phyloP scores from a whole-genome alignment of 2,329 filamentous ascomycete species.

The Fusarium pseudocircinatum region DNA sequence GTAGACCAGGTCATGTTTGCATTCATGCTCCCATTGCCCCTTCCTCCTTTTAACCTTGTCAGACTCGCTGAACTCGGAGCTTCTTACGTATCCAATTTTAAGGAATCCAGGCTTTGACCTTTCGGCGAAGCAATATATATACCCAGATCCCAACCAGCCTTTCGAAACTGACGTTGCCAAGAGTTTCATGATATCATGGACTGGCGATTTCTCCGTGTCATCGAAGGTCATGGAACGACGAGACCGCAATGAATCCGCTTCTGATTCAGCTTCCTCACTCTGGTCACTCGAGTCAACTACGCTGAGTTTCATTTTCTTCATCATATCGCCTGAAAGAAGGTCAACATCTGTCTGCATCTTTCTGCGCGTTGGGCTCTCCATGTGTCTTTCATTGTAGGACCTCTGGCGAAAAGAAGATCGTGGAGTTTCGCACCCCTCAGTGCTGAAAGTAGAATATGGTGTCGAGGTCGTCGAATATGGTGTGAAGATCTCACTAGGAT shows the following conservation, averaged over 20 bases:
- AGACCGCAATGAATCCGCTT: not conserved
- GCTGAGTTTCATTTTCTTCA: not conserved
- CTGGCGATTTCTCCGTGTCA: not conserved
- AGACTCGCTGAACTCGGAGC: not conserved
- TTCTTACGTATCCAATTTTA: conserved; percentile 1
- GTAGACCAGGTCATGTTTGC: not conserved
- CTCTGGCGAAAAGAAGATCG: not conserved
- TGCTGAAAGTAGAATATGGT: not conserved
- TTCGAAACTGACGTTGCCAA: not conserved
- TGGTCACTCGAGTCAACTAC: not conserved
- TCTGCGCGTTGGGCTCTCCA: conserved; percentile 9
- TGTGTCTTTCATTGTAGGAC: not conserved
- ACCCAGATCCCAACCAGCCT: not conserved
- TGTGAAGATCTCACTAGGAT: conserved; percentile 14
- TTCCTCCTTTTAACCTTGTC: not conserved
- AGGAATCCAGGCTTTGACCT: not conserved
- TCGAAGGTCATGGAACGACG: not conserved
- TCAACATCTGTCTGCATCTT: not conserved
- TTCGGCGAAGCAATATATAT: conserved; percentile 20
- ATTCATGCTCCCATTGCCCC: rapidly evolving
- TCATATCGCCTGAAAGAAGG: not conserved
- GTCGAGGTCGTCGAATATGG: conserved; percentile 7
- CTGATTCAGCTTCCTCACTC: not conserved
- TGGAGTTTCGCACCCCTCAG: not conserved
- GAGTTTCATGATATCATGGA: not conserved